Base-by-base conservation (phyloP, 2,329 filamentous ascomycete genomes). In the Nannizzia gypsea region DNA sequence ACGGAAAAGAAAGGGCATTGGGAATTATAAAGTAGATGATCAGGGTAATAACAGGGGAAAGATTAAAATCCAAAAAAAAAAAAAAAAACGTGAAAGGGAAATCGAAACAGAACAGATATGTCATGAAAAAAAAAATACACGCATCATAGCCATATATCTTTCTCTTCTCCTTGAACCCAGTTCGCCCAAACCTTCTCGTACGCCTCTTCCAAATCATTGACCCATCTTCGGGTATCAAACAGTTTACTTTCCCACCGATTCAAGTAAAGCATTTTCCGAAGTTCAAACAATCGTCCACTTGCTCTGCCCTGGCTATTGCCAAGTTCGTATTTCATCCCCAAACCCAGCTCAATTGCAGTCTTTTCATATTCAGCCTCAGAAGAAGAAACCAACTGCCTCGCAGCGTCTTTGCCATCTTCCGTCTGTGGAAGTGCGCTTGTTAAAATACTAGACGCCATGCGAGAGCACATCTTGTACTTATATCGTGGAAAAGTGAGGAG, bases 381-480 rank as follows among this genome's bases (percentile, higher is more conserved):
- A 3, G 73, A 74, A 0, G 88, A 89, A 60, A 96, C 90, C 31
- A 99, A 79, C 61, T 96, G 90, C 17, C 75, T 71, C 0, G 86
- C 86, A 0, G 87, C 88, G 60, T 76, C 77, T 5, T 77, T 75
- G 2, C 92, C 90, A n/a, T 84, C 83, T 1, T 78, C 74, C 0
- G 78, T 80, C 65, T 84, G 86, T 0, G 93, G 93, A 2, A 99
- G 76, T 0, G 93, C 93, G 15, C 93, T 93, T 64, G 85, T 88
- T 31, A 99, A 80, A 60, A 99, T 97, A 9, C 90, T 96, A 5
- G 93, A 91, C 5, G 92, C 93, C 88, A 99, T 99, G 59, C 93
- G 88, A 48, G 90, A 95, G 73, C 93, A 99, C 93, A 99, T 99
- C 74, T 99, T 99, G 76, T 96, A 96, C 57, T 88, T 83, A 72